Evolutionary conservation across 371 early-diverging fungal species (phyloP).

Genomic region (Lichtheimia hyalospora): DNA sequence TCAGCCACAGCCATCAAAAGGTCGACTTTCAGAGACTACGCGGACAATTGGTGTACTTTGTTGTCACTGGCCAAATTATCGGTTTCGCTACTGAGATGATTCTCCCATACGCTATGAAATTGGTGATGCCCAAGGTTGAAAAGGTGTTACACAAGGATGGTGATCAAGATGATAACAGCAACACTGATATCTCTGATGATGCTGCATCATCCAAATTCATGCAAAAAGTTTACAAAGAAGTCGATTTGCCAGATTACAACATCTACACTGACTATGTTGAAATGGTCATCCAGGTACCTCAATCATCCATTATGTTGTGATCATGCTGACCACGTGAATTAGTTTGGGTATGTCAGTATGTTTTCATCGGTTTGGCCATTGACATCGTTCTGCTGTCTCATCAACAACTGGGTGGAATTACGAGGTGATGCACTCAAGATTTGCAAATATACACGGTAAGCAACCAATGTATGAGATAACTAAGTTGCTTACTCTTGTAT

Average conservation of each 20-base stretch:
- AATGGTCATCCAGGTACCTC: slow-evolving; percentile 79
- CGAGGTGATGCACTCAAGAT: slow-evolving; percentile 89
- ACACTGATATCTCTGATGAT: slow-evolving; percentile 16
- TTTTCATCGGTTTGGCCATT: slow-evolving; percentile 87
- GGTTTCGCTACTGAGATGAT: slow-evolving; percentile 74
- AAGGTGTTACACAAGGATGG: slow-evolving; percentile 20
- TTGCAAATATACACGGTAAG: slow-evolving; percentile 67
- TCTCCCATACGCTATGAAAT: slow-evolving; percentile 65
- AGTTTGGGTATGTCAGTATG: slow-evolving; percentile 87
- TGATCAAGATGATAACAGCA: slow-evolving; percentile 11
- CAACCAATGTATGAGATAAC: neutral
- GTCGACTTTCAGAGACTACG: slow-evolving; percentile 67
- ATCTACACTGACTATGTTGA: slow-evolving; percentile 89
- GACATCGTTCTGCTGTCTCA: slow-evolving; percentile 73
- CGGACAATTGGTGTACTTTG: slow-evolving; percentile 72
- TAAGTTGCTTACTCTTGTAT: neutral
- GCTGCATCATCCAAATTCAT: slow-evolving; percentile 41
- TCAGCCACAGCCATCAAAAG: slow-evolving; percentile 44
- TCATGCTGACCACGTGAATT: slow-evolving; percentile 1
- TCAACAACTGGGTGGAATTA: slow-evolving; percentile 89
- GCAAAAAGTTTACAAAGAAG: slow-evolving; percentile 49
- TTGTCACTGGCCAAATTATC: slow-evolving; percentile 82
- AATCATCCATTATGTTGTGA: neutral
- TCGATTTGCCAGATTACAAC: slow-evolving; percentile 73
- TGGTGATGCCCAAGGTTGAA: slow-evolving; percentile 39